Evolutionary conservation across 768 basidiomycete genomes (phyloP), one percentile per base, ranked within the genome.

Genomic region (Trametes sanguinea): DNA sequence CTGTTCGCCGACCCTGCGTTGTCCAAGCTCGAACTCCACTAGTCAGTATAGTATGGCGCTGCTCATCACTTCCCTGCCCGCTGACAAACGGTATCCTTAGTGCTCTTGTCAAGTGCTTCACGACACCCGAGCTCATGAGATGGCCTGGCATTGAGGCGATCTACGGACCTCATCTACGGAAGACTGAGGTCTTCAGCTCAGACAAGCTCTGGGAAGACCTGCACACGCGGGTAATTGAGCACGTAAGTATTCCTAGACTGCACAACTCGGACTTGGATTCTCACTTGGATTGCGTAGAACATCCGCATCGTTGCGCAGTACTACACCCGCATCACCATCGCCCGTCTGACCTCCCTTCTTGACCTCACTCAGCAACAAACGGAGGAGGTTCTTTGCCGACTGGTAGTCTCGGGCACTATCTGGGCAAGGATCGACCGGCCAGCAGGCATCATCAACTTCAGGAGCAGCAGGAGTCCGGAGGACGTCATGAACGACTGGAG

Each of bases 401-500:
- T 99, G 33, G 97, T 98, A 7, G 92, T 95, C 35, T 90, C 90
- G 30, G 92, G 92, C 61, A 92, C 91, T 7, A 86, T 99, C 45
- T 96, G 92, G 86, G 97, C 97, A 30, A 87, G 94, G 53, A 88
- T 94, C 65, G 96, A 99, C 75, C 85, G 97, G 59, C 95, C 95
- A 52, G 81, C 89, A 2, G 95, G 94, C 3, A 84, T 98, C 57
- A 85, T 99, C 58, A 89, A 81, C 71, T 99, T 99, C 81, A 85
- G 86, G 68, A 85, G 82, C 68, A 90, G 89, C 75, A 86, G 87
- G 66, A 87, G 82, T 57, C 85, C 92, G 1, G 95, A 98, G 71
- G 94, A 97, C 69, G 89, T 94, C 5, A 89, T 99, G 88, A 98
- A 98, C 71, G 93, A 94, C 64, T 99, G 97, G 96, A 95, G 94